Conservation (phyloP, 257 asterid species). For the Nicotiana undulata region DNA sequence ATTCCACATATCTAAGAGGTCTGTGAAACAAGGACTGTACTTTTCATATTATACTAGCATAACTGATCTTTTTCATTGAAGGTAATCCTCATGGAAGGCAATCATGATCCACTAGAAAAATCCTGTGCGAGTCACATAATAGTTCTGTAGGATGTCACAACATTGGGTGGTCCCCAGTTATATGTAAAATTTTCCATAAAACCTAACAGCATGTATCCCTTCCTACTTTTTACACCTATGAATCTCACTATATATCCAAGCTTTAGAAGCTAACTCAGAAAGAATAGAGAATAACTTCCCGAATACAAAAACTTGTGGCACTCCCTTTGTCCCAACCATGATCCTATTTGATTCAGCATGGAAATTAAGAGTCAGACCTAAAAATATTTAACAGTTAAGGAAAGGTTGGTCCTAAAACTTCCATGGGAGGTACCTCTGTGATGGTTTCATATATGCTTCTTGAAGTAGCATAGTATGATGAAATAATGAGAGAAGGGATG, state of each 20-base stretch:
- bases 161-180: background rate
- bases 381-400: background rate
- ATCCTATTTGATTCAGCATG: background rate
- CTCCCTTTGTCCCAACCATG: background rate
- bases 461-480: background rate
- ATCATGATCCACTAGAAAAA: background rate
- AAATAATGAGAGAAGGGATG: background rate
- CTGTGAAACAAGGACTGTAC: background rate
- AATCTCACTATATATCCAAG: background rate
- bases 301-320: background rate
- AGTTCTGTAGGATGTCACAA: background rate
- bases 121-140: background rate
- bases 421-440: too few species aligned
- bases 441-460: background rate
- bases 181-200: background rate
- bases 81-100: background rate
- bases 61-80: background rate
- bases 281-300: background rate
- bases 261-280: background rate
- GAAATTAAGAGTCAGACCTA: background rate
- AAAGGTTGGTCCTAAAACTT: too few species aligned
- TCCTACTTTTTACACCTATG: background rate
- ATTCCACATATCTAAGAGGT: background rate
- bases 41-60: background rate
- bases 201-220: background rate